Evolutionary conservation across 768 basidiomycete species (phyloP), one percentile per base, ranked within the genome.

Genomic region (Coprinopsis strossmayeri): DNA sequence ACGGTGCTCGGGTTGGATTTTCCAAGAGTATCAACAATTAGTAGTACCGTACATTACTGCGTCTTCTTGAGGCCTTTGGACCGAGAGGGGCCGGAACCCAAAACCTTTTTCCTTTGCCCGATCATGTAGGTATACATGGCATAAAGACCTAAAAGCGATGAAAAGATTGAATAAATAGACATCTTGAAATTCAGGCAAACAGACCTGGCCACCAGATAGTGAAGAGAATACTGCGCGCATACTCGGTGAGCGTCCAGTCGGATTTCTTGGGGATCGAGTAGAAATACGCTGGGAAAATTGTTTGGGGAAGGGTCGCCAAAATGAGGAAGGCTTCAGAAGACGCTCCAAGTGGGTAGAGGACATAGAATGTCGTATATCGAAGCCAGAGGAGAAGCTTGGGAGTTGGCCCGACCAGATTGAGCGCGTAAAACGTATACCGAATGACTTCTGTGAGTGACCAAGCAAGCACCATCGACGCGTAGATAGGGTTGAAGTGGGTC

Each of bases 271-370:
- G 41, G 20, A 42, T 23, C 7, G 54, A 68, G 64, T 64, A 47
- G 68, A 57, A 48, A 57, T 61, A 71, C 72, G 75, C 30, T 60
- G 74, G 46, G 70, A 69, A 69, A 4, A 69, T 65, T 3, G 70
- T 69, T 24, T 54, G 54, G 5, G 88, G 87, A 26, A 96, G 76
- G 3, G 90, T 87, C 1, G 83, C 75, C 59, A 82, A 83, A 59
- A 83, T 85, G 49, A 95, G 74, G 61, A 85, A 79, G 0, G 92
- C 93, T 66, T 99, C 96, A 20, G 90, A 92, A 4, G 79, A 77
- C 1, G 96, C 95, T 38, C 96, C 96, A 20, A 92, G 62, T 3
- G 91, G 93, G 69, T 99, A 98, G n/a, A 97, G 77, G 40, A 92
- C 52, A 65, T 87, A 95, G 67, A 98, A 99, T 5, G 91, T 79